phyloP scores from a whole-genome alignment of 371 early-diverging fungal genomes.

The Mortierella sp. region DNA sequence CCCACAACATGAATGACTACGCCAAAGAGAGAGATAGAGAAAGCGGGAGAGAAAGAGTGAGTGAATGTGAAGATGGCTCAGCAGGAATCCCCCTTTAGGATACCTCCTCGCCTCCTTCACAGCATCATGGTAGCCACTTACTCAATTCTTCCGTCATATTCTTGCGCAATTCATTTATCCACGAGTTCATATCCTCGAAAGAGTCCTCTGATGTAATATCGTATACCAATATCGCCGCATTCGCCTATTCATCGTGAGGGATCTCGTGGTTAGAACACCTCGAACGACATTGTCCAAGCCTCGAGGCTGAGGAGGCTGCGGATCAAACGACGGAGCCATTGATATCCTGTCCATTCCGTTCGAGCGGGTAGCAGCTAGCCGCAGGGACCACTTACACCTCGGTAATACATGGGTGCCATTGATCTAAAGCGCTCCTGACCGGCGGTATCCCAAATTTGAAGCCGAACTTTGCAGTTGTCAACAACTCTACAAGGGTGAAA shows the following conservation, averaged over 20 bases:
- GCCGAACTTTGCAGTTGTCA: conserved; percentile 72
- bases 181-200: conserved; percentile 70
- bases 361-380: neutral
- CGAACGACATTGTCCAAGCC: neutral
- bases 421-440: conserved; percentile 77
- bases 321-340: conserved; percentile 1
- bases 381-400: conserved; percentile 62
- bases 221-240: conserved; percentile 74
- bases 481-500: conserved; percentile 57
- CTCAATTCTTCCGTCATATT: conserved; percentile 75
- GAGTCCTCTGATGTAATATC: conserved; percentile 70
- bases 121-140: conserved; percentile 29
- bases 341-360: neutral
- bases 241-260: conserved; percentile 55
- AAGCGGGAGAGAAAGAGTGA: neutral
- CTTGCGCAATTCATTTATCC: conserved; percentile 77
- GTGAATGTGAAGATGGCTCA: conserved; percentile 3
- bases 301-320: neutral
- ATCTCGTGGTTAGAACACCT: neutral
- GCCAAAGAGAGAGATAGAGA: conserved; percentile 14
- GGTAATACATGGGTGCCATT: conserved; percentile 84
- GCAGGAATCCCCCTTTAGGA: neutral
- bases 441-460: conserved; percentile 80
- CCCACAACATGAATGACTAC: conserved; percentile 81
- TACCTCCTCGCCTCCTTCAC: too few species aligned